Evolutionary conservation across 2,329 filamentous ascomycete species (phyloP).

Genomic region (Xylariaceae sp.): DNA sequence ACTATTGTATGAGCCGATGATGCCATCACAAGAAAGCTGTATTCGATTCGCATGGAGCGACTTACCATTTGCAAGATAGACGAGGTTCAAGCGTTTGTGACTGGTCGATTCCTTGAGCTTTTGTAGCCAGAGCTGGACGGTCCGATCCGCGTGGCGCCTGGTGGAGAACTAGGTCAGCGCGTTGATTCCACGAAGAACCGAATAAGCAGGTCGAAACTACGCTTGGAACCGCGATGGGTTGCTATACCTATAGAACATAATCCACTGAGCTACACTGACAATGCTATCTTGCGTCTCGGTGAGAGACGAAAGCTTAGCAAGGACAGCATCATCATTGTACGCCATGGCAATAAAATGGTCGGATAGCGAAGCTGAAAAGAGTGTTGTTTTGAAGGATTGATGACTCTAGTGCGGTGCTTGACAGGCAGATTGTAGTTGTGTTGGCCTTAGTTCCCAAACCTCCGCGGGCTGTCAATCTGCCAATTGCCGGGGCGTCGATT

Average conservation of each 20-base stretch:
- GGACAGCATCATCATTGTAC: conserved; percentile 91
- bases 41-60: conserved; percentile 4
- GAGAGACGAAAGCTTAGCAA: conserved; percentile 88
- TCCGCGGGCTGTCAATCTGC: background rate
- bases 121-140: conserved; percentile 86
- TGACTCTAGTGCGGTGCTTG: background rate
- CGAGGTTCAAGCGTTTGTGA: conserved; percentile 78
- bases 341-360: conserved; percentile 57
- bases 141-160: conserved; percentile 87
- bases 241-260: conserved; percentile 92
- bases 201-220: conserved; percentile 1
- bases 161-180: conserved; percentile 29
- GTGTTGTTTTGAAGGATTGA: background rate
- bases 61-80: conserved; percentile 93
- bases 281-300: conserved; percentile 99
- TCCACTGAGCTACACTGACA: conserved; percentile 94
- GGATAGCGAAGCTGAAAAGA: conserved; percentile 2
- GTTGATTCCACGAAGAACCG: conserved; percentile 8
- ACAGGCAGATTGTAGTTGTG: background rate
- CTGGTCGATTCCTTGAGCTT: conserved; percentile 81
- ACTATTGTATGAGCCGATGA: conserved; percentile 12
- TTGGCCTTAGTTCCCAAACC: background rate
- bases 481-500: background rate
- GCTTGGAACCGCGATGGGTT: conserved; percentile 9
- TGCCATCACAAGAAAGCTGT: conserved; percentile 3